phyloP scores from a whole-genome alignment of 2,329 filamentous ascomycete genomes.

The Lecanoromycetidae sp. region DNA sequence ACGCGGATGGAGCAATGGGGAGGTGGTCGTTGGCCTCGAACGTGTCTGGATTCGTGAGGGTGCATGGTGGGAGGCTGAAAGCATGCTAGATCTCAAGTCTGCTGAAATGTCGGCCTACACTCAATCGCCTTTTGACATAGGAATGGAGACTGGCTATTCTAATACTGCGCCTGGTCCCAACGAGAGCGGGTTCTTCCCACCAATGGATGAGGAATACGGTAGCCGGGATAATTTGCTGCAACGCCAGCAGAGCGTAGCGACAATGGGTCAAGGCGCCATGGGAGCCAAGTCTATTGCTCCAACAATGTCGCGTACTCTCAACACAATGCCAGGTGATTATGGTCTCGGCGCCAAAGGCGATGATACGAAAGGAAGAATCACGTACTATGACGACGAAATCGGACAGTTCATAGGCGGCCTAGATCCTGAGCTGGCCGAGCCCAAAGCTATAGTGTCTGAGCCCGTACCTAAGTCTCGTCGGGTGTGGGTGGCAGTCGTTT shows the following conservation, averaged over 20 bases:
- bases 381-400: slow-evolving; percentile 56
- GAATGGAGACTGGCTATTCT: slow-evolving; percentile 63
- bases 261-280: slow-evolving; percentile 37
- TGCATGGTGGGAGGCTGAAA: slow-evolving; percentile 97
- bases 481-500: slow-evolving; percentile 70
- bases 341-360: slow-evolving; percentile 82
- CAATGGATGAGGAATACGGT: slow-evolving; percentile 49
- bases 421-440: slow-evolving; percentile 66
- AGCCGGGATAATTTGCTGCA: slow-evolving; percentile 63
- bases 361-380: slow-evolving; percentile 54
- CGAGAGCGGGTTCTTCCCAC: slow-evolving; percentile 56
- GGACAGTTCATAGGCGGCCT: slow-evolving; percentile 56
- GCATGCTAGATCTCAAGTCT: slow-evolving; percentile 81
- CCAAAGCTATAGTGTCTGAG: slow-evolving; percentile 63
- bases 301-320: slow-evolving; percentile 50
- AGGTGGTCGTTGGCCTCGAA: slow-evolving; percentile 81
- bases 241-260: slow-evolving; percentile 34
- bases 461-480: slow-evolving; percentile 53
- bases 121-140: slow-evolving; percentile 37
- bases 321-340: slow-evolving; percentile 58
- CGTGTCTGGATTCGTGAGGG: slow-evolving; percentile 90
- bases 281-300: slow-evolving; percentile 46
- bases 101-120: slow-evolving; percentile 32
- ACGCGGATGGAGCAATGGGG: slow-evolving; percentile 95
- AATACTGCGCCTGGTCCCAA: slow-evolving; percentile 43